Evolutionary conservation across 495 filamentous ascomycete species (phyloP), one percentile per base, ranked within the genome.

Genomic region (Recurvomyces mirabilis): DNA sequence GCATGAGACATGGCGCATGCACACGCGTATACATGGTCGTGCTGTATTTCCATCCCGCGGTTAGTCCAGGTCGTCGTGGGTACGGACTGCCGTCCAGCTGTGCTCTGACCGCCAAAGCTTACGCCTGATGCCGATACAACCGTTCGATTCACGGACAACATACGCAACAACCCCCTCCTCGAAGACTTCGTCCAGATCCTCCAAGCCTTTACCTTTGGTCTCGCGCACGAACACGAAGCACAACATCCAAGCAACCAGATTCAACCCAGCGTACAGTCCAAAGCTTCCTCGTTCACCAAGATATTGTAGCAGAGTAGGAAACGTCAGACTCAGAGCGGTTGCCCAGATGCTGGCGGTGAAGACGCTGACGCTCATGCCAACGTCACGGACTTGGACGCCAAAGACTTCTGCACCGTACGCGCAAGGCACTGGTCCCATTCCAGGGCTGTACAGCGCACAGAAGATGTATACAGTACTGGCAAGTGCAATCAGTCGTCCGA

Each of bases 241-340:
- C 46, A 74, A 52, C 29, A 73, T 45, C 66, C 69, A 75, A 18
- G 71, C 73, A n/a, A 76, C 47, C 12, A 75, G 31, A 60, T 74
- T 77, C 60, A 74, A 70, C 11, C 61, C 73, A 1, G 75, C 76
- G 55, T 81, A 82, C 64, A 74, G 76, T n/a, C 68, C 66, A 55
- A 76, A 78, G 2, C 72, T 74, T 10, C 75, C 76, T 28, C 70
- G 68, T 1, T 73, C 64, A 13, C 65, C 68, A 44, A 81, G 70
- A 4, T 67, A 62, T 1, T 51, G 50, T 21, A 65, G 49, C 13
- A 81, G 59, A 17, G 56, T 54, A 0, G 74, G 75, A 63, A 73
- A 78, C 0, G 76, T 78, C 15, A 81, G 64, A 13, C 68, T 71
- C 0, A 81, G 61, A 34, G 78, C 64, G 44, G 47, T 50, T 26